These are phyloP conservation scores for Bombardia bombarda DNA, from an alignment of 495 filamentous ascomycete species.

Conservation along the genomic window DNA sequence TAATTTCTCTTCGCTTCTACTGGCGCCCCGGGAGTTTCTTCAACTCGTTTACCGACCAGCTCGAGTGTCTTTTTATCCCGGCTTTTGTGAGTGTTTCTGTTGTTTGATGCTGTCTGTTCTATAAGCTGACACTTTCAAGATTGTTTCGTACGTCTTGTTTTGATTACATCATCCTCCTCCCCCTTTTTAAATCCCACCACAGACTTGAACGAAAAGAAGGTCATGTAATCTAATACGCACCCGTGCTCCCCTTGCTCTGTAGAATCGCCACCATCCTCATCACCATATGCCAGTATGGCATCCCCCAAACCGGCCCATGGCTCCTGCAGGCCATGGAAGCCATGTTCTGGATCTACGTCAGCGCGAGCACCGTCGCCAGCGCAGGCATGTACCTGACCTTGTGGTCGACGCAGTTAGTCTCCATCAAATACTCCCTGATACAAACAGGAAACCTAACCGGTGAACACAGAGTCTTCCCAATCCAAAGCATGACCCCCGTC, in stretches of 20 bases:
- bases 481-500: constrained; percentile 80
- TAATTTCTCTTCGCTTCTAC: constrained; percentile 64
- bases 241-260: too few relatives aligned
- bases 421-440: too few relatives aligned
- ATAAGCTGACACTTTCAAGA: constrained; percentile 13
- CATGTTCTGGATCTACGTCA: constrained; percentile 68
- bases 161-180: too few relatives aligned
- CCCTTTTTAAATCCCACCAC: too few relatives aligned
- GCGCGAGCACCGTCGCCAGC: constrained; percentile 53
- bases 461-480: constrained; percentile 51
- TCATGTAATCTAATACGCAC: too few relatives aligned
- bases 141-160: constrained; percentile 40
- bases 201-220: too few relatives aligned
- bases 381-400: constrained; percentile 67
- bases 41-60: constrained; percentile 65
- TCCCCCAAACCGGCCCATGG: constrained; percentile 59
- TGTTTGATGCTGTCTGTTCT: not conserved
- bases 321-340: constrained; percentile 52
- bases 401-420: constrained; percentile 48
- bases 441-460: not conserved
- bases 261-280: constrained; percentile 68
- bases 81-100: constrained; percentile 41
- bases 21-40: constrained; percentile 64
- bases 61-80: constrained; percentile 73
- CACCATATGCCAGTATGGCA: constrained; percentile 73